phyloP scores from a whole-genome alignment of 176 grass and related monocot species.

The Oryza glumipatula region DNA sequence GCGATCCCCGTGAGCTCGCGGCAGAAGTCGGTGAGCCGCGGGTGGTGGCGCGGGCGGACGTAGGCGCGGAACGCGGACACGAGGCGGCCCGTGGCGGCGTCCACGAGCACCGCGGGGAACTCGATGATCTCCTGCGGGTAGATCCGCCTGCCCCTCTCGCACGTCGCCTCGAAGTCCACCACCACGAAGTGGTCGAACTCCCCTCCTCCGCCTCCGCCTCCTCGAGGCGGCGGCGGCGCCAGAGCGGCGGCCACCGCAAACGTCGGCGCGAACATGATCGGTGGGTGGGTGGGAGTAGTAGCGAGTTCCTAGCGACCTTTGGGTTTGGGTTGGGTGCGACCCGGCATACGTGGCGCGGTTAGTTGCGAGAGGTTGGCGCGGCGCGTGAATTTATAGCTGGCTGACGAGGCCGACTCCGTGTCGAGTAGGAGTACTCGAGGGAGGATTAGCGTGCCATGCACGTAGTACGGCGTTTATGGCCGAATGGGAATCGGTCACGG shows the following conservation, averaged over 20 bases:
- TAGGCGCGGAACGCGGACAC: slow-evolving; percentile 64
- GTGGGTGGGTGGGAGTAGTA: too few relatives aligned
- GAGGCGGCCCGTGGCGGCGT: slow-evolving; percentile 54
- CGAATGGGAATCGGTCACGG: too few relatives aligned
- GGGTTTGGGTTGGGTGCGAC: neutral
- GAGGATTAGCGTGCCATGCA: neutral
- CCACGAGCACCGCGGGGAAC: slow-evolving; percentile 64
- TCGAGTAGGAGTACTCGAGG: too few relatives aligned
- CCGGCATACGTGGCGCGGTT: neutral
- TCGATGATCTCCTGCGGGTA: slow-evolving; percentile 72
- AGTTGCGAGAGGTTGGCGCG: neutral
- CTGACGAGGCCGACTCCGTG: neutral
- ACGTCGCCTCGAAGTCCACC: slow-evolving; percentile 78
- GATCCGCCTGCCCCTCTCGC: slow-evolving; percentile 37
- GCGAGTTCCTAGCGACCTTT: too few relatives aligned
- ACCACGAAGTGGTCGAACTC: slow-evolving; percentile 69
- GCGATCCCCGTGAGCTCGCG: slow-evolving; percentile 63
- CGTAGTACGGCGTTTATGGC: too few relatives aligned
- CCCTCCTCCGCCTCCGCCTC: neutral
- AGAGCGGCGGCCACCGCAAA: neutral
- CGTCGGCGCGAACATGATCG: neutral
- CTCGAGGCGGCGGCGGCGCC: neutral
- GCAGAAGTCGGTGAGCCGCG: slow-evolving; percentile 59
- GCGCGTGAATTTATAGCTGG: too few relatives aligned
- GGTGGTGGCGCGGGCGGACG: slow-evolving; percentile 54